Percentiles rank a stretch among this genome's conserved stretches.
Evolutionary conservation across 2,329 filamentous ascomycete genomes (phyloP).

Genomic region (Colletotrichum gloeosporioides): DNA sequence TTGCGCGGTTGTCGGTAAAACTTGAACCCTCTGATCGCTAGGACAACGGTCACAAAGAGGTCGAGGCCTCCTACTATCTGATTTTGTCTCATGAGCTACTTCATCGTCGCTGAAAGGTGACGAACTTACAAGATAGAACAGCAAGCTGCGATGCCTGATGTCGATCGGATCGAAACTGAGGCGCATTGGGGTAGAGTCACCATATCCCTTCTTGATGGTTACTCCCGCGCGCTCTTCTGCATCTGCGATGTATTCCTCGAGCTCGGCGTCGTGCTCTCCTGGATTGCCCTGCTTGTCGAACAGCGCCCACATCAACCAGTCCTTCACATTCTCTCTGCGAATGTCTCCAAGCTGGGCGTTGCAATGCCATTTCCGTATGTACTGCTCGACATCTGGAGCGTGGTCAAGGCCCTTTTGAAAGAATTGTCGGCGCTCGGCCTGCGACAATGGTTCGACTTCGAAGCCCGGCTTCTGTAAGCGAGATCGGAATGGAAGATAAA

Average conservation of each 20-base stretch:
- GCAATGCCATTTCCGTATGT: constrained; percentile 71
- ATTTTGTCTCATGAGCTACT: background rate
- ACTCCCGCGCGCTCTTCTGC: constrained; percentile 59
- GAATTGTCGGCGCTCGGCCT: constrained; percentile 55
- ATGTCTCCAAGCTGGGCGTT: constrained; percentile 63
- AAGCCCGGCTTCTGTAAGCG: constrained; percentile 41
- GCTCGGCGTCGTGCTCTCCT: constrained; percentile 42
- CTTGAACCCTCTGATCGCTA: constrained; percentile 55
- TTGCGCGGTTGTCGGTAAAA: constrained; percentile 46
- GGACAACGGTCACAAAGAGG: constrained; percentile 48
- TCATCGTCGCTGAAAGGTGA: constrained; percentile 31
- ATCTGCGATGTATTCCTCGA: constrained; percentile 53
- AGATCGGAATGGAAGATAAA: constrained; percentile 48
- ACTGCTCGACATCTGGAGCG: constrained; percentile 59
- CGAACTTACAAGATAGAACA: constrained; percentile 63
- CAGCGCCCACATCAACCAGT: constrained; percentile 73
- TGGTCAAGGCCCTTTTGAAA: constrained; percentile 62
- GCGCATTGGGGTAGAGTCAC: constrained; percentile 62
- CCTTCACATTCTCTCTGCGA: constrained; percentile 67
- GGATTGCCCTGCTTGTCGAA: constrained; percentile 54
- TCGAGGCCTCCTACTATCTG: constrained; percentile 44
- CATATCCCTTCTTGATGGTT: constrained; percentile 58
- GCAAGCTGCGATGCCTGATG: constrained; percentile 64
- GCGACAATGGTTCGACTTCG: constrained; percentile 46
- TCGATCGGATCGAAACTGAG: constrained; percentile 69